These are phyloP conservation scores for Babesia bigemina DNA, from an alignment of 169 alveolate genomes.

Conservation along the genomic window DNA sequence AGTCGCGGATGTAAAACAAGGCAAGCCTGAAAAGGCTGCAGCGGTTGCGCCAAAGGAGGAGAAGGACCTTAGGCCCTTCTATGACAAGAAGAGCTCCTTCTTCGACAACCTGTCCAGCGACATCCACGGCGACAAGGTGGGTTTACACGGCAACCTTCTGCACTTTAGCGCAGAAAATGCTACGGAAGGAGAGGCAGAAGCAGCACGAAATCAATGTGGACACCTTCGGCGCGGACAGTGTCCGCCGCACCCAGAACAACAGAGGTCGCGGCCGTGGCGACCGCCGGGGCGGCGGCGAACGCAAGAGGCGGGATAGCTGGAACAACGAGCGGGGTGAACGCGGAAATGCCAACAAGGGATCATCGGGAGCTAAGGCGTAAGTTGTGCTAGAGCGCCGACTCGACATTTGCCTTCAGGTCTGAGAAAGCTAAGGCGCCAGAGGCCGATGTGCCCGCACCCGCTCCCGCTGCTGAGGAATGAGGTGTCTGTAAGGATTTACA, in stretches of 20 bases:
- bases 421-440: not conserved
- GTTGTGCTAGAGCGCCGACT: not conserved
- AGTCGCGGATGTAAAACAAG: no score
- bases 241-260: slow-evolving; percentile 29
- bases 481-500: no score
- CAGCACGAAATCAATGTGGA: slow-evolving; percentile 78
- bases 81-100: slow-evolving; percentile 78
- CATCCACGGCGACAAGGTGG: slow-evolving; percentile 17
- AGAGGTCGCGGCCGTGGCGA: slow-evolving; percentile 7
- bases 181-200: slow-evolving; percentile 70
- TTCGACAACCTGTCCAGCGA: slow-evolving; percentile 75
- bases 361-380: no score
- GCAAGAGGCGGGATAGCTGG: not conserved
- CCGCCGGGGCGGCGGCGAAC: slow-evolving; percentile 1
- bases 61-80: slow-evolving; percentile 7
- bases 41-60: not conserved
- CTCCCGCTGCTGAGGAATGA: no score
- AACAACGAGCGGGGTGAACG: not conserved
- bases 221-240: slow-evolving; percentile 78
- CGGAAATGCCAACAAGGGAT: no score
- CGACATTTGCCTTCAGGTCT: not conserved
- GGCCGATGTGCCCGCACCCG: not conserved
- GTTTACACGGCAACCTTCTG: slow-evolving; percentile 45
- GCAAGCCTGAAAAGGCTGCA: not conserved
- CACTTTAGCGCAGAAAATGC: slow-evolving; percentile 26